Evolutionary conservation across 2,329 filamentous ascomycete species (phyloP), one percentile per base, ranked within the genome.

Genomic region (Epichloe festucae): DNA sequence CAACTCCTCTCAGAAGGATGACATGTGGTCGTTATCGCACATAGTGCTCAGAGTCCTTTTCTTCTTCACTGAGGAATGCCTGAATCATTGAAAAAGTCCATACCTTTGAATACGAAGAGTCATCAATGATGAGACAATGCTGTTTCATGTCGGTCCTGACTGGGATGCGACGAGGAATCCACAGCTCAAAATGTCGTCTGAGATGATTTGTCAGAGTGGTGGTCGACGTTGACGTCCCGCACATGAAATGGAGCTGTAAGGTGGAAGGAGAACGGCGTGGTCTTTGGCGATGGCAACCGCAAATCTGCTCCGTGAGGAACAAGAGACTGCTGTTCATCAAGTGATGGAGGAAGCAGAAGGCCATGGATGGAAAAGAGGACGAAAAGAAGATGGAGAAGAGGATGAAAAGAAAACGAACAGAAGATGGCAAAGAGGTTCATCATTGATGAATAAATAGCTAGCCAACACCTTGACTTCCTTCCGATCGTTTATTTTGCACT

Each of bases 1-100:
- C 15, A 52, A 52, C 5, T 35, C 42, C 46, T 51, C 50, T 49
- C 47, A 36, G 50, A 54, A 54, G 49, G 52, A 35, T 46, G 43
- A 46, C 43, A 27, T 1, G 7, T 12, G 1, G 19, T 46, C 21
- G 1, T 47, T 21, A 47, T 0, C 45, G 45, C 45, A 47, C 45
- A 0, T 5, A 0, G 45, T 47, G 45, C 45, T 47, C 45, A 0
- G 27, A 35, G 0, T 10, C 8, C 3, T 4, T 31, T 10, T 10
- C 0, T 10, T 10, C 27, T 31, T 31, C 8, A 31, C 8, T 10
- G 43, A 46, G 21, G 43, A n/a, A 27, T 47, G 27, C 8, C 27
- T 10, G 27, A 1, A 31, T 31, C 27, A 31, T 4, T 31, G 27
- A 31, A 10, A 31, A 31, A 31, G 27, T 31, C 27, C 27, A 31